These are phyloP conservation scores for Penicilliopsis zonata DNA, from an alignment of 495 filamentous ascomycete genomes.

Conservation along the genomic window DNA sequence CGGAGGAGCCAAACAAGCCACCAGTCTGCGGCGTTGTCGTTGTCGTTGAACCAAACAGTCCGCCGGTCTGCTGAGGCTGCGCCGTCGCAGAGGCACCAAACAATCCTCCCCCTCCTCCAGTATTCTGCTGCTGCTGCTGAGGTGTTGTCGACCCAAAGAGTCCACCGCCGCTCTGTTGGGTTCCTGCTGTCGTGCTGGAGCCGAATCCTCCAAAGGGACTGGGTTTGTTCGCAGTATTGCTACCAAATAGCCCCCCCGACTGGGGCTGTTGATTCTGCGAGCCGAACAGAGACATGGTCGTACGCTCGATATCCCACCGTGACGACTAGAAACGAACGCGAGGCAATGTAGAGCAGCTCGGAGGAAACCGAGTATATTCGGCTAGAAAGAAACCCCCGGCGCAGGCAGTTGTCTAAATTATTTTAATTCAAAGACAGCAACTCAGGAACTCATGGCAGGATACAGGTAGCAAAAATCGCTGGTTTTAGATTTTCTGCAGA, in stretches of 20 bases:
- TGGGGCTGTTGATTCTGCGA: slow-evolving; percentile 6
- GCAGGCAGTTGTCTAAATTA: too few relatives aligned
- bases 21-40: slow-evolving; percentile 11
- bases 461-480: too few relatives aligned
- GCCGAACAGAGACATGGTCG: slow-evolving; percentile 33
- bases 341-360: too few relatives aligned
- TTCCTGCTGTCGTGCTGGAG: slow-evolving; percentile 8
- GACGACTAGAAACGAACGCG: slow-evolving; percentile 6
- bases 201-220: slow-evolving; percentile 6
- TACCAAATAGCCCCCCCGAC: slow-evolving; percentile 6
- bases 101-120: neutral
- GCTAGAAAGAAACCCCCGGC: too few relatives aligned
- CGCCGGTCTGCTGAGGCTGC: slow-evolving; percentile 17
- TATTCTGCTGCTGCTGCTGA: slow-evolving; percentile 15
- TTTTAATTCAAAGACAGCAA: too few relatives aligned
- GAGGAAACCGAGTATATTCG: too few relatives aligned
- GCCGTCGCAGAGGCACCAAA: slow-evolving; percentile 1
- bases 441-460: too few relatives aligned
- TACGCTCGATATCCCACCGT: slow-evolving; percentile 8
- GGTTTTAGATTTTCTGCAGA: slow-evolving; percentile 4
- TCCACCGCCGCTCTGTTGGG: slow-evolving; percentile 10
- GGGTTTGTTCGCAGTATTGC: slow-evolving; percentile 1
- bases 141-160: slow-evolving; percentile 18
- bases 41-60: slow-evolving; percentile 19
- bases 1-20: slow-evolving; percentile 23